Percentiles rank a stretch among this genome's conserved stretches.
Evolutionary conservation across 148 eudicot genomes (phyloP).

Genomic region (Chenopodium formosanum): DNA sequence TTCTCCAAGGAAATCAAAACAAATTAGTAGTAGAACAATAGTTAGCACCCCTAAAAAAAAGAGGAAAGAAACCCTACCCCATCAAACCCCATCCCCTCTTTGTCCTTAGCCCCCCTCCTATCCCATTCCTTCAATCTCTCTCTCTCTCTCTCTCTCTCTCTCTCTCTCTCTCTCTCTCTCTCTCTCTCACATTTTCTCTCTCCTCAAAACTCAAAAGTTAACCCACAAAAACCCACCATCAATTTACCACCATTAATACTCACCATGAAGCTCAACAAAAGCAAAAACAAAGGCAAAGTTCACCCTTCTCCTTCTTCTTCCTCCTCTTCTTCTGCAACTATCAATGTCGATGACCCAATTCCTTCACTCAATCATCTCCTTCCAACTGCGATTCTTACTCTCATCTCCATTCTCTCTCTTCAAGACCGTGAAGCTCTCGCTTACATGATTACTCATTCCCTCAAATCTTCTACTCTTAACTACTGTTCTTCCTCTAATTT

Average conservation of each 20-base stretch:
- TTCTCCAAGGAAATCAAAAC: conserved; percentile 4
- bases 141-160: background rate
- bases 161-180: background rate
- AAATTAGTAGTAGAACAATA: background rate
- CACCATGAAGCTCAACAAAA: conserved; percentile 13
- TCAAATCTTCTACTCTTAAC: conserved; percentile 27
- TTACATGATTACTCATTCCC: conserved; percentile 58
- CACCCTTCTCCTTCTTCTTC: conserved; percentile 57
- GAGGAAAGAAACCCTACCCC: background rate
- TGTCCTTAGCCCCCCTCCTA: background rate
- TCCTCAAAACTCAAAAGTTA: background rate
- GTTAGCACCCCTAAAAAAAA: background rate
- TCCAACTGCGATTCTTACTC: conserved; percentile 53
- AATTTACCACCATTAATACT: background rate
- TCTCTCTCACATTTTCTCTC: background rate
- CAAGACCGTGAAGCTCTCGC: conserved; percentile 63
- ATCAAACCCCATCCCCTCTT: background rate
- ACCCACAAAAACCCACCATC: background rate
- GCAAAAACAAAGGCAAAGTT: conserved; percentile 70
- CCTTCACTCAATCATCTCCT: conserved; percentile 45
- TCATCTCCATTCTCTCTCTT: conserved; percentile 47
- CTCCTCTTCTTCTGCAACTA: conserved; percentile 16
- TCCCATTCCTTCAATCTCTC: background rate
- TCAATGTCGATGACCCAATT: conserved; percentile 14
- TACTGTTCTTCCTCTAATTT: conserved; percentile 7